phyloP scores from a whole-genome alignment of 805 yeast species.

The Yarrowia porcina region DNA sequence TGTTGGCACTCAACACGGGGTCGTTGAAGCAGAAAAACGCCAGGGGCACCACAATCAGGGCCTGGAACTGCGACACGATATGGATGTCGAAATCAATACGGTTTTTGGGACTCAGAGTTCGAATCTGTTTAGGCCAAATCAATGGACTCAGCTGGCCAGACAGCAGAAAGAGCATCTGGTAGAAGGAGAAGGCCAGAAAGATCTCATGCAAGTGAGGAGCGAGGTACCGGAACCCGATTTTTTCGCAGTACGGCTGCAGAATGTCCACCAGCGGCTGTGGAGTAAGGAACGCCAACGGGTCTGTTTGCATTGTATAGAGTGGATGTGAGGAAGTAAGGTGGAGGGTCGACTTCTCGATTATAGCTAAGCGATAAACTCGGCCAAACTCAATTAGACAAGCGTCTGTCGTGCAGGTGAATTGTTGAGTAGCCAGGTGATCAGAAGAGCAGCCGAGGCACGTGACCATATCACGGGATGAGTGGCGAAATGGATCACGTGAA shows the following conservation, averaged over 20 bases:
- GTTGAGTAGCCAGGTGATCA: not conserved
- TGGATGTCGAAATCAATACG: conserved; percentile 84
- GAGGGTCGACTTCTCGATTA: too few species aligned
- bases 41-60: conserved; percentile 50
- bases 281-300: conserved; percentile 29
- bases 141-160: conserved; percentile 52
- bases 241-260: conserved; percentile 16
- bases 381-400: not conserved
- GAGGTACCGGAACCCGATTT: conserved; percentile 34
- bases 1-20: conserved; percentile 46
- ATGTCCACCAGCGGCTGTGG: conserved; percentile 19
- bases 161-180: conserved; percentile 50
- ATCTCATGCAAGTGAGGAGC: conserved; percentile 62
- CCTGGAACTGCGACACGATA: conserved; percentile 82
- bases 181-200: conserved; percentile 55
- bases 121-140: conserved; percentile 50
- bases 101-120: conserved; percentile 44
- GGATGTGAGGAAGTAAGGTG: not conserved
- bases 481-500: too few species aligned
- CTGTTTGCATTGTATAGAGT: conserved; percentile 23
- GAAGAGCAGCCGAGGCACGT: not conserved
- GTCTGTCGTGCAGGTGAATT: not conserved
- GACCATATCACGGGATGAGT: too few species aligned
- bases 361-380: not conserved
- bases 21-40: conserved; percentile 18